Evolutionary conservation across 2,329 filamentous ascomycete species (phyloP).

Genomic region (Pseudogymnoascus sp.): DNA sequence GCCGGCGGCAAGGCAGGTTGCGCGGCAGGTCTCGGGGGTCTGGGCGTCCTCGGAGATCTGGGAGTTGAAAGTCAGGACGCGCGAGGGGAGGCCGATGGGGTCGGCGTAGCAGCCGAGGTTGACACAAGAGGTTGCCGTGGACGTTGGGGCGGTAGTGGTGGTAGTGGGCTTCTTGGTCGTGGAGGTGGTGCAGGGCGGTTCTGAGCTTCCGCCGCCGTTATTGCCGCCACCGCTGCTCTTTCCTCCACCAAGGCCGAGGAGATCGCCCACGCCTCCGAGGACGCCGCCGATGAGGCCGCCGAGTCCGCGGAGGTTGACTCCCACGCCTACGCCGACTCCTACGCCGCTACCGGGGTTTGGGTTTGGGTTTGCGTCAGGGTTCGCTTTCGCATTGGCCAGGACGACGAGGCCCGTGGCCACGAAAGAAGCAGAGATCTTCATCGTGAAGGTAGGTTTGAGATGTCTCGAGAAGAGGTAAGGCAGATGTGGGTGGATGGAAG

Average conservation of each 20-base stretch:
- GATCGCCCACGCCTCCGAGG: not conserved
- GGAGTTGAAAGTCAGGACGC: not conserved
- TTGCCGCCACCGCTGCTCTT: not conserved
- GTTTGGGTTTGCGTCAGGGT: not conserved
- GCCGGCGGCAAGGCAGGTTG: conserved; percentile 37
- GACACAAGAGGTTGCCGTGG: conserved; percentile 18
- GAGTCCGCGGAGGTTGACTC: not conserved
- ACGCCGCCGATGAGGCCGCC: not conserved
- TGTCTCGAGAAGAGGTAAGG: not conserved
- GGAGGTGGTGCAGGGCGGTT: not conserved
- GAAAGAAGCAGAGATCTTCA: conserved; percentile 2
- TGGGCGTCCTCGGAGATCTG: not conserved
- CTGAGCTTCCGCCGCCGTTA: not conserved
- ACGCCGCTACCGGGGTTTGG: not conserved
- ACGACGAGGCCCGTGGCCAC: not conserved
- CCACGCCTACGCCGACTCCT: not conserved
- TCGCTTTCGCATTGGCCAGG: not conserved
- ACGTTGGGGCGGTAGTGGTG: conserved; percentile 18
- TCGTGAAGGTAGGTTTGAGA: not conserved
- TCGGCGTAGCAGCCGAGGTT: conserved; percentile 10
- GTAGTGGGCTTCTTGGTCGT: not conserved
- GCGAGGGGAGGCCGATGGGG: conserved; percentile 15
- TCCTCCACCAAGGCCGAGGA: not conserved
- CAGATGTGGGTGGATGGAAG: not conserved
- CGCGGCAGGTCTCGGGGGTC: conserved; percentile 37